Conservation (phyloP, 306 rosid species). For the Rosa lucieae region DNA sequence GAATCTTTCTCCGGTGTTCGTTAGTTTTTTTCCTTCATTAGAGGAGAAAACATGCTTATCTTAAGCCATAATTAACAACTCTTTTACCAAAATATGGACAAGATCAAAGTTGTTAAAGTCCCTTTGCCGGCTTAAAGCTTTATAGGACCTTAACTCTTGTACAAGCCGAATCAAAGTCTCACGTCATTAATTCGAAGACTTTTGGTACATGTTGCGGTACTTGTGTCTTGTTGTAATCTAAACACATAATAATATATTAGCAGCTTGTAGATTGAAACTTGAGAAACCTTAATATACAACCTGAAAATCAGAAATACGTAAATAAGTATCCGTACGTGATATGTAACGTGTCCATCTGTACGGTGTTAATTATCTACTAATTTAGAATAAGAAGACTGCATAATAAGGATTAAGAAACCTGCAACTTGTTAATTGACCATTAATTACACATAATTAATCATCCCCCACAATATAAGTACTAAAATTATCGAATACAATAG, state of each 20-base stretch:
- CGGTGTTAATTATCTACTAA: not conserved
- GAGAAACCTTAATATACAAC: not conserved
- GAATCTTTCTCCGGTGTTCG: not conserved
- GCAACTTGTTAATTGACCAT: conserved; percentile 6
- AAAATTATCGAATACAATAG: too few relatives aligned
- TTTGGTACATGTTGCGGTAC: too few relatives aligned
- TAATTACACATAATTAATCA: not conserved
- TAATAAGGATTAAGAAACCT: not conserved
- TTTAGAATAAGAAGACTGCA: not conserved
- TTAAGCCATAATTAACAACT: not conserved
- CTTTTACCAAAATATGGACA: not conserved
- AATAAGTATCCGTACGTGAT: not conserved
- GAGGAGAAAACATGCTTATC: not conserved
- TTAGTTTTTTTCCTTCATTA: not conserved
- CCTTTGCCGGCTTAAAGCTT: not conserved
- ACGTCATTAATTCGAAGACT: too few relatives aligned
- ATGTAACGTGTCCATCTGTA: not conserved
- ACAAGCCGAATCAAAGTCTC: not conserved
- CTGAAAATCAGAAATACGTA: not conserved
- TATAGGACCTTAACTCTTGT: not conserved
- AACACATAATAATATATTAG: not conserved
- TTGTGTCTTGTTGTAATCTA: not conserved
- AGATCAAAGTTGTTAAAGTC: not conserved
- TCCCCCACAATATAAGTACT: too few relatives aligned
- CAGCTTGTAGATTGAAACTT: not conserved